Evolutionary conservation across 2,329 filamentous ascomycete genomes (phyloP), one percentile per base, ranked within the genome.

Genomic region (Elsinoe batatas): DNA sequence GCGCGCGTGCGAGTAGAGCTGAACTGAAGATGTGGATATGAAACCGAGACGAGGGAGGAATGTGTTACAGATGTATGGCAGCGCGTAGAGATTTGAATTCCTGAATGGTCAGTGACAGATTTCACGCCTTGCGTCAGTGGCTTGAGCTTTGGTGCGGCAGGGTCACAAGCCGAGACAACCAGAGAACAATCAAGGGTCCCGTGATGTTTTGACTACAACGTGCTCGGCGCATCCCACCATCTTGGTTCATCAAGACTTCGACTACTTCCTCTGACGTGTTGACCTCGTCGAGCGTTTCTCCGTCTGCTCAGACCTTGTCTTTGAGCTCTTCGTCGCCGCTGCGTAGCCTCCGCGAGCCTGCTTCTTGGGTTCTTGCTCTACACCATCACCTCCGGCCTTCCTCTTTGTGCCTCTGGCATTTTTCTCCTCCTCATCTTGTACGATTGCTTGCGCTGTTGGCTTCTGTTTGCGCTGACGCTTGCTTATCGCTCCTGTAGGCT

Each of bases 271-370:
- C 22, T 54, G 40, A 33, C 30, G 26, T 35, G 37, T 22, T 20
- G 30, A 49, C 54, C 43, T 56, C 13, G 44, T 56, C 15, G 33
- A 15, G n/a, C 54, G 43, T 43, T 56, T 53, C 54, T 42, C 53
- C 22, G 44, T 43, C 53, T 56, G 13, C 38, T 58, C 44, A 12
- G 58, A 36, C 20, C 60, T 63, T 17, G 65, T 66, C 51, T 67
- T 65, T 53, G 67, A 70, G 53, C 67, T 64, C 42, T 68, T 65
- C 10, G 69, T 71, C 6, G 69, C 65, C 13, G 68, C 66, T 15
- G 68, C 66, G 49, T 71, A 11, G 64, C 66, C 38, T 61, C n/a
- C 40, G 10, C 58, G 60, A 12, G 65, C 64, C 1, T 59, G 56
- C 32, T 66, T 63, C 61, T 67, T 69, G 57, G 68, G 67, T 2